Evolutionary conservation across 2,329 filamentous ascomycete genomes (phyloP), one percentile per base, ranked within the genome.

Genomic region (Periconia macrospinosa): DNA sequence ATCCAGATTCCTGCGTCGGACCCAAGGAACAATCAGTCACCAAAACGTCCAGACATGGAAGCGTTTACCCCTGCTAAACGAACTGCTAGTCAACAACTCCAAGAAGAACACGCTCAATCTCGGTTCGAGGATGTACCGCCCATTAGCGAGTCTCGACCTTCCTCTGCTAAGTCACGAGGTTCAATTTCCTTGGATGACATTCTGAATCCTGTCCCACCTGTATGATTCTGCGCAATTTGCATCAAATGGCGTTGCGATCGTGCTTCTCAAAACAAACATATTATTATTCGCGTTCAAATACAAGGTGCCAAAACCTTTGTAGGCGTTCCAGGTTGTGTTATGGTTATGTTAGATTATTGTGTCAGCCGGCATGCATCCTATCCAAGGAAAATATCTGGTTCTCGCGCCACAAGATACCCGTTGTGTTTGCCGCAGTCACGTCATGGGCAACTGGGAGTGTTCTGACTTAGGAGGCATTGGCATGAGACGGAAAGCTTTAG

Each of bases 1-100:
- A 55, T 54, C 40, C 65, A 60, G 15, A 47, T 74, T 17, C 68
- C 71, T 10, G 55, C 61, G 14, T 61, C 60, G 7, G 67, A 70
- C 37, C 52, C 56, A n/a, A 68, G 70, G 23, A 69, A 68, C 60
- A 74, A 75, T 33, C 60, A 65, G 14, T 64, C 63, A 2, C 66
- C 66, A 9, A 55, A 61, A 23, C 63, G 66, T 2, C 69, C 69
- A 41, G 50, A 56, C n/a, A 41, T 71, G 5, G 69, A 71, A 44
- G 50, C 56, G 17, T 66, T 71, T 30, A 72, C 68, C 18, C 67
- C 67, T 2, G 52, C 58, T 37, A 70, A 68, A 50, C 63, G 65
- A 19, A 67, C 66, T 18, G 59, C 66, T 41, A 65, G 59, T 53
- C 60, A 67, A 54, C 67, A 70, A 50, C 52, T 69, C 11, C 60